phyloP scores from a whole-genome alignment of 2,329 filamentous ascomycete genomes.

The Cryphonectria carpinicola region DNA sequence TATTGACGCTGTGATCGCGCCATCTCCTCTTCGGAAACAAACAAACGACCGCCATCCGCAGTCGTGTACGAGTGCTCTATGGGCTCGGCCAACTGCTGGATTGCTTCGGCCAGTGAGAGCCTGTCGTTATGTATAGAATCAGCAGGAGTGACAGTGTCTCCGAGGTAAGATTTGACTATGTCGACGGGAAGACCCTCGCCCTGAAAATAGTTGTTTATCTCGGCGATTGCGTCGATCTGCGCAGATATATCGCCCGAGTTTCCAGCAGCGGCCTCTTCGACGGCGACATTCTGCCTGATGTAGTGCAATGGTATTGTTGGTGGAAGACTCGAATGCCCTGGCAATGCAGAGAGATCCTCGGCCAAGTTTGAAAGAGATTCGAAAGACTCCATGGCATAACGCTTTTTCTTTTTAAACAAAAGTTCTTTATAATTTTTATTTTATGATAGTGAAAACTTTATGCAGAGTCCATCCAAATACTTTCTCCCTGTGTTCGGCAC shows the following conservation, averaged over 20 bases:
- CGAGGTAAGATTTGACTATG: slow-evolving; percentile 15
- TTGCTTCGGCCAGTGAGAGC: neutral
- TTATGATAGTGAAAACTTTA: neutral
- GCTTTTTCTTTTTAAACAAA: too few species aligned
- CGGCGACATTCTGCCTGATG: neutral
- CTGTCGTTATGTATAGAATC: neutral
- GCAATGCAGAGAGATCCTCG: slow-evolving; percentile 2
- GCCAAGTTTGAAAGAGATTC: slow-evolving; percentile 9
- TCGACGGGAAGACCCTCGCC: neutral
- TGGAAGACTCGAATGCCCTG: slow-evolving; percentile 3
- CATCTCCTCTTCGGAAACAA: slow-evolving; percentile 5
- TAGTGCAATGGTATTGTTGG: neutral
- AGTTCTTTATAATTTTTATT: too few species aligned
- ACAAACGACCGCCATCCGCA: slow-evolving; percentile 18
- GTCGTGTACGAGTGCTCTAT: slow-evolving; percentile 20
- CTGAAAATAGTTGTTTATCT: slow-evolving; percentile 7
- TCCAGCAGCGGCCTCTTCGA: slow-evolving; percentile 5
- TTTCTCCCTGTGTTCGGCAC: neutral
- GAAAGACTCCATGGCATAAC: neutral
- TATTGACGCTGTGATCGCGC: neutral
- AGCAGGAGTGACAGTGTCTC: neutral
- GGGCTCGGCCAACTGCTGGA: slow-evolving; percentile 13
- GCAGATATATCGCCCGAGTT: neutral
- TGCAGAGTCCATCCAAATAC: neutral
- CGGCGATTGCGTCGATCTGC: slow-evolving; percentile 19